phyloP scores from a whole-genome alignment of 2,329 filamentous ascomycete species.

The Claviceps lovelessii region DNA sequence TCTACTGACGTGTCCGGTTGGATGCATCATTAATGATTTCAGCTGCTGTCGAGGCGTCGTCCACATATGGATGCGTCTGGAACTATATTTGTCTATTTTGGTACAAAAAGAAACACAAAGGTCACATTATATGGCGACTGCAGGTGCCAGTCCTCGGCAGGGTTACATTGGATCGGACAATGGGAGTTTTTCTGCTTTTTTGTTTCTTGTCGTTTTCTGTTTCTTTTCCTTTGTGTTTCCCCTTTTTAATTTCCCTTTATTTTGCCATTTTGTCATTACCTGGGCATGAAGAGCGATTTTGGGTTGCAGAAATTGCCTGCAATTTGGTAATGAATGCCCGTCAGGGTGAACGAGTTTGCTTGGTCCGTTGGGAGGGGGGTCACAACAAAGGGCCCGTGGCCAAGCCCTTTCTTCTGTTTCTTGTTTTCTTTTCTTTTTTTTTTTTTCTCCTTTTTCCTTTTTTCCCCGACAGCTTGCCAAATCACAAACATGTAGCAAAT shows the following conservation, averaged over 20 bases:
- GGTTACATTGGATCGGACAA: slow-evolving; percentile 5
- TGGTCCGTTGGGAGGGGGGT: background rate
- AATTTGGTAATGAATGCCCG: slow-evolving; percentile 4
- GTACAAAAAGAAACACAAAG: background rate
- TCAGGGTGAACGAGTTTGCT: background rate
- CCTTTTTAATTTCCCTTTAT: background rate
- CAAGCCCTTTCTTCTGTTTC: background rate
- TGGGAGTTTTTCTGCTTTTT: slow-evolving; percentile 8
- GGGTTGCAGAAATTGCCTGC: slow-evolving; percentile 3
- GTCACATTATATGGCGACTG: background rate
- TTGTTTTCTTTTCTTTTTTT: background rate
- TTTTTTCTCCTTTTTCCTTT: background rate
- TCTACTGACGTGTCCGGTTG: slow-evolving; percentile 3
- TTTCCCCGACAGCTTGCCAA: background rate
- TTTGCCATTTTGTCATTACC: background rate
- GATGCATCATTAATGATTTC: slow-evolving; percentile 1
- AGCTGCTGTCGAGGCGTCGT: slow-evolving; percentile 2
- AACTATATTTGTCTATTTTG: background rate
- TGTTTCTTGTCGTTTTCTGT: background rate
- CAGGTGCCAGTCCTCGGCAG: background rate
- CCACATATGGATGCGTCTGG: background rate
- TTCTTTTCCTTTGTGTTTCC: background rate
- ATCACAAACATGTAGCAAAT: background rate
- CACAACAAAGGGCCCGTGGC: background rate
- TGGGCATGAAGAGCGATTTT: slow-evolving; percentile 7